Evolutionary conservation across 495 filamentous ascomycete genomes (phyloP).

Genomic region (Peziza echinospora): DNA sequence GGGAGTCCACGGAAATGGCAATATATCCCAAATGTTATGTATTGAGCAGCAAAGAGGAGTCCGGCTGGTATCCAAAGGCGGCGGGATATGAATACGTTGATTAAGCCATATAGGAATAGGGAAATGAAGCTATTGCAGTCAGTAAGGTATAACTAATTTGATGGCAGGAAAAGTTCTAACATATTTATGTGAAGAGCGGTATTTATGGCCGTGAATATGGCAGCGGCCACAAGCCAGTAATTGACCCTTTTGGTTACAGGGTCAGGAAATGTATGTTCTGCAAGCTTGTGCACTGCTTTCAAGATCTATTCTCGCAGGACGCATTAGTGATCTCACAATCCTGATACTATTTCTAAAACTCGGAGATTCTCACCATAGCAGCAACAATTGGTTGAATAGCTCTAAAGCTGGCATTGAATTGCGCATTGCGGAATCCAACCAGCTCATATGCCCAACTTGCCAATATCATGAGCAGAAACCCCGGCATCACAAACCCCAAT

Average conservation of each 20-base stretch:
- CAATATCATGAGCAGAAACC: constrained; percentile 21
- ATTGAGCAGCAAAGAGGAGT: constrained; percentile 20
- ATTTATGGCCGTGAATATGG: constrained; percentile 21
- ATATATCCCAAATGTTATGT: constrained; percentile 20
- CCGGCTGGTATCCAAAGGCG: constrained; percentile 15
- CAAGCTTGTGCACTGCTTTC: constrained; percentile 20
- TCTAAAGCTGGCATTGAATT: constrained; percentile 21
- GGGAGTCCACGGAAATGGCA: constrained; percentile 20
- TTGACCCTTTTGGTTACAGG: constrained; percentile 18
- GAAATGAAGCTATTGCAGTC: constrained; percentile 19
- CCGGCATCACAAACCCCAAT: constrained; percentile 20
- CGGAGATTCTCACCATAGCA: constrained; percentile 19
- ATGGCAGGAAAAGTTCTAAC: constrained; percentile 8
- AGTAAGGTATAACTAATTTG: constrained; percentile 1
- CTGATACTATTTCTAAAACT: background rate
- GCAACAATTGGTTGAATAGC: constrained; percentile 23
- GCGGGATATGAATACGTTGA: constrained; percentile 16
- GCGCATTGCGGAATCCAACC: constrained; percentile 19
- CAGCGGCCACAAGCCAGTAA: constrained; percentile 18
- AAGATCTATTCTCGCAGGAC: constrained; percentile 19
- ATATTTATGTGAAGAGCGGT: constrained; percentile 22
- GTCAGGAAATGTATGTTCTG: constrained; percentile 19
- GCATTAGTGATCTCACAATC: background rate
- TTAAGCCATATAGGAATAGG: constrained; percentile 20
- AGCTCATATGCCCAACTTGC: constrained; percentile 21